phyloP scores from a whole-genome alignment of 768 basidiomycete species.

The Tylopilus sp. region DNA sequence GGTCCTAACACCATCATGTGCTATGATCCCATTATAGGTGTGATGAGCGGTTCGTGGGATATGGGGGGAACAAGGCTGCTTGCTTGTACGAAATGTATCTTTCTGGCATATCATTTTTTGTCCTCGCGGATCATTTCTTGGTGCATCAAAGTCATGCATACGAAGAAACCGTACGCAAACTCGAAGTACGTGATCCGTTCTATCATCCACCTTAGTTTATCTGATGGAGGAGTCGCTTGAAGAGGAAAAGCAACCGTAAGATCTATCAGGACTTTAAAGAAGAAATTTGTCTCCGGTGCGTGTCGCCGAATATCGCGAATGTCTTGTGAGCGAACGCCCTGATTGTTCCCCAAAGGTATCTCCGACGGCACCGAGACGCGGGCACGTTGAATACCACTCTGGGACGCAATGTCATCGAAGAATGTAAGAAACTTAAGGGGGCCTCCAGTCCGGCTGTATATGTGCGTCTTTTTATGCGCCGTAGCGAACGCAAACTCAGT shows the following conservation, averaged over 20 bases:
- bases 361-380: slow-evolving; percentile 55
- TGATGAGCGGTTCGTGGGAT: slow-evolving; percentile 87
- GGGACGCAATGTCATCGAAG: slow-evolving; percentile 52
- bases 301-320: background rate
- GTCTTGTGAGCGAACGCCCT: background rate
- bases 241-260: slow-evolving; percentile 76
- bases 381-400: slow-evolving; percentile 46
- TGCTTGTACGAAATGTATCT: slow-evolving; percentile 91
- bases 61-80: slow-evolving; percentile 90
- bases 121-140: slow-evolving; percentile 83
- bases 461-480: slow-evolving; percentile 9
- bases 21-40: slow-evolving; percentile 51
- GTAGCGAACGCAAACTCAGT: background rate
- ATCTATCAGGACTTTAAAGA: slow-evolving; percentile 77
- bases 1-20: background rate
- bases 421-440: slow-evolving; percentile 64
- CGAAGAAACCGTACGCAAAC: slow-evolving; percentile 68
- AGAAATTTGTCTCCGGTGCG: slow-evolving; percentile 65
- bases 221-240: background rate
- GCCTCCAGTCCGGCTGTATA: slow-evolving; percentile 33
- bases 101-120: slow-evolving; percentile 79
- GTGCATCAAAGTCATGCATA: slow-evolving; percentile 85
- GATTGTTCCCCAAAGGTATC: slow-evolving; percentile 43
- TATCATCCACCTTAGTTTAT: background rate
- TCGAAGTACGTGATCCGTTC: slow-evolving; percentile 48